phyloP scores from a whole-genome alignment of 108 stramenopile genomes.

The Hondaea fermentalgiana region DNA sequence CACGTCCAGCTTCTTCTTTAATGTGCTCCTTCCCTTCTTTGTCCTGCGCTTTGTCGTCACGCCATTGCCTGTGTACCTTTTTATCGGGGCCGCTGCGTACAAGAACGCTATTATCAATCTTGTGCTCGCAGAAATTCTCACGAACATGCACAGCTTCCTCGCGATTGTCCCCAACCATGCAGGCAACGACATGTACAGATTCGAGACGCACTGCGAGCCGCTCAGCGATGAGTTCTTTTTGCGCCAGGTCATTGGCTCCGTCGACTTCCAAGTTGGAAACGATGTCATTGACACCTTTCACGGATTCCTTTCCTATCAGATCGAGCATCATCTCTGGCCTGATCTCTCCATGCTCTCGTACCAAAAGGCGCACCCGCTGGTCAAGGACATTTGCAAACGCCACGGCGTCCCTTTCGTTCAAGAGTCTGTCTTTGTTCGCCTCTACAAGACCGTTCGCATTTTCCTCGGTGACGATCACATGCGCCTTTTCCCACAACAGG shows the following conservation, averaged over 20 bases:
- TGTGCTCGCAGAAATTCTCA: constrained; percentile 66
- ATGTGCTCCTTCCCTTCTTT: constrained; percentile 64
- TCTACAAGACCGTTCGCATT: constrained; percentile 71
- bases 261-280: constrained; percentile 63
- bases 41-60: constrained; percentile 61
- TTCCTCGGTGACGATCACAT: constrained; percentile 70
- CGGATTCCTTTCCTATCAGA: constrained; percentile 79
- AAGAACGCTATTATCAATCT: constrained; percentile 64
- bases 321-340: constrained; percentile 84
- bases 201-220: constrained; percentile 69
- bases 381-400: constrained; percentile 67
- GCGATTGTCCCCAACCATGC: constrained; percentile 79
- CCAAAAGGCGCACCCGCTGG: constrained; percentile 66
- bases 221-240: constrained; percentile 71
- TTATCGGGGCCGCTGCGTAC: constrained; percentile 47
- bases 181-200: constrained; percentile 77
- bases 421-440: constrained; percentile 63
- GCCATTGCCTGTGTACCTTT: constrained; percentile 43
- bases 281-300: constrained; percentile 71
- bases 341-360: constrained; percentile 71
- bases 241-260: constrained; percentile 71
- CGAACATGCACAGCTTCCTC: constrained; percentile 71
- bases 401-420: constrained; percentile 79
- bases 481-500: constrained; percentile 64
- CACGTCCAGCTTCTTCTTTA: constrained; percentile 47